Base-by-base conservation (phyloP, 2,329 filamentous ascomycete genomes). In the Colletotrichum sp. region DNA sequence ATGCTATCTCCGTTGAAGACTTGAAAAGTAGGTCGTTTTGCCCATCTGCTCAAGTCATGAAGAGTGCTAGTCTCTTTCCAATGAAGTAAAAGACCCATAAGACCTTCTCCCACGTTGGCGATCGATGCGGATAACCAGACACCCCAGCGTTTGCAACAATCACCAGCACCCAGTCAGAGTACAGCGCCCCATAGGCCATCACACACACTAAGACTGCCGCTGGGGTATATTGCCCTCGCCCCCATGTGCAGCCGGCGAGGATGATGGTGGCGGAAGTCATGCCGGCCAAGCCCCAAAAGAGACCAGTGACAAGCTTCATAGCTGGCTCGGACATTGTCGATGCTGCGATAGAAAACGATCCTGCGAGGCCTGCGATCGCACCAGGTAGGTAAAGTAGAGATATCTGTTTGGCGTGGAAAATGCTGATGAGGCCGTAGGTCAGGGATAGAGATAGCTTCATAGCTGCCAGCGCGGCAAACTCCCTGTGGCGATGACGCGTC, bases 21-120 rank as follows among this genome's bases (percentile, higher is more conserved):
- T 2, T 13, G 3, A 0, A 43, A 10, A 4, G 0, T 48, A 10
- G 5, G 7, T 43, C 0, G 3, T 21, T 21, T 10, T 16, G 15
- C 3, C 15, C 34, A 36, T 36, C n/a, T 13, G 10, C 2, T 52
- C n/a, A 52, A 2, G 43, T 52, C 43, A 52, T 52, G n/a, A 52
- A 52, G 43, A 52, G 43, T 7, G n/a, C 43, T 3, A 52, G 10
- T 21, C 43, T 52, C 43, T 52, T 52, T 12, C 43, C 43, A 21
- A 52, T 52, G 43, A 52, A 52, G n/a, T 52, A 52, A 13, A 52
- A 52, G n/a, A 52, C n/a, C 43, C 43, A 52, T 21, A 52, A 21
- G n/a, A 21, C 43, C 6, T 52, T 52, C 43, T 52, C 12, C n/a
- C n/a, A 52, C 43, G 43, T 21, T 3, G 43, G n/a, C 0, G 43